Conservation (phyloP, 352 stramenopile species). For the Phytopythium delawarense region DNA sequence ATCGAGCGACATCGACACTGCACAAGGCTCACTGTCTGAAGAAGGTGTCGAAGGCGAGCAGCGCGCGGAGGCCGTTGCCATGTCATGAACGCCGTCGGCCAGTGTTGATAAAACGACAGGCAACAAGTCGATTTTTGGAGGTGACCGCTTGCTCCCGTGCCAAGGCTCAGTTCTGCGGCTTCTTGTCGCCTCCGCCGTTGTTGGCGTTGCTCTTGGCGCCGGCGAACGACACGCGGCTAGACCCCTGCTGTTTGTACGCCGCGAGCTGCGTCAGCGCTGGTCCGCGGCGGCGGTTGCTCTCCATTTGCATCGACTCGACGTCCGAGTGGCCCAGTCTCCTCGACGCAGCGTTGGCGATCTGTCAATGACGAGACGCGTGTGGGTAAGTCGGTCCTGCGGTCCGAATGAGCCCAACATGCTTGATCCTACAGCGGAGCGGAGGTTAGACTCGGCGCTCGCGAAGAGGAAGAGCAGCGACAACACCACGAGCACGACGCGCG, state of each 20-base stretch:
- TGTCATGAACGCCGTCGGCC: background rate
- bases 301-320: background rate
- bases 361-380: background rate
- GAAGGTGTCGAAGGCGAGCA: background rate
- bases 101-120: background rate
- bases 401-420: background rate
- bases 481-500: background rate
- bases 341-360: background rate
- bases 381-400: background rate
- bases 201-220: background rate
- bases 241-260: background rate
- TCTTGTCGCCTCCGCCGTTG: background rate
- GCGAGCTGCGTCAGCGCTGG: background rate
- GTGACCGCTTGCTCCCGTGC: background rate
- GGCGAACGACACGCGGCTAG: background rate
- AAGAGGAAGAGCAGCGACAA: background rate
- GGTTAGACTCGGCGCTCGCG: background rate
- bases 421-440: background rate
- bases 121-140: background rate
- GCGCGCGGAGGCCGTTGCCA: slow-evolving; percentile 5
- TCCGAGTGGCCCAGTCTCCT: background rate
- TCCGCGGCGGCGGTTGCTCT: background rate
- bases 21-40: background rate
- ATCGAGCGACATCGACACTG: background rate
- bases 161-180: background rate